Conservation (phyloP, 2,329 filamentous ascomycete genomes). For the Claviceps sp. region DNA sequence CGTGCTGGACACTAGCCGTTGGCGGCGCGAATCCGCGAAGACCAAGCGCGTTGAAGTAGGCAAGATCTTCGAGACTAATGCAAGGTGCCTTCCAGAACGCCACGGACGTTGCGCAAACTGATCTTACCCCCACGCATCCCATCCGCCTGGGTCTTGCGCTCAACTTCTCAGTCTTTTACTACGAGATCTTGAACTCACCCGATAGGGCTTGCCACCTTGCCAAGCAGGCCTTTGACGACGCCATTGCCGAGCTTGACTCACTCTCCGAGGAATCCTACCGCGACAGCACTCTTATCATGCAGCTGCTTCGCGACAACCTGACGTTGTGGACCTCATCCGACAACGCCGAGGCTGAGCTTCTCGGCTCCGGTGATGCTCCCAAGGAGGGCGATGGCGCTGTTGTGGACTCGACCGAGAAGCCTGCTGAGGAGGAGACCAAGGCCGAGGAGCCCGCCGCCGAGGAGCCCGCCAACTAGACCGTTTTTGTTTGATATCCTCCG, state of each 20-base stretch:
- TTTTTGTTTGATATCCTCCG: conserved; percentile 15
- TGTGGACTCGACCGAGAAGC: conserved; percentile 16
- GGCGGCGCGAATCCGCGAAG: neutral
- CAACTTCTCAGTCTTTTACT: conserved; percentile 99
- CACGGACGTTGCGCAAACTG: conserved; percentile 94
- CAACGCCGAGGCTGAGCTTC: conserved; percentile 61
- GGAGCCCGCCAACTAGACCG: conserved; percentile 39
- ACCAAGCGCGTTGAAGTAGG: too few species aligned
- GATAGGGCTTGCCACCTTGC: conserved; percentile 96
- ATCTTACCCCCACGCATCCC: conserved; percentile 92
- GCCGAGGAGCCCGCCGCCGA: conserved; percentile 27
- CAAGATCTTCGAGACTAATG: conserved; percentile 1
- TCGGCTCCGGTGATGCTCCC: conserved; percentile 38
- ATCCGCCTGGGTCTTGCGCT: conserved; percentile 95
- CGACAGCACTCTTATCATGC: conserved; percentile 98
- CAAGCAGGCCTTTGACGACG: conserved; percentile 98
- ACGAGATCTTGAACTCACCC: conserved; percentile 97
- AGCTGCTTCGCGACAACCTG: conserved; percentile 94
- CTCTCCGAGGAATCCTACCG: conserved; percentile 97
- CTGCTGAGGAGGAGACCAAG: conserved; percentile 32
- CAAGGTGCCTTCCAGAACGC: conserved; percentile 52
- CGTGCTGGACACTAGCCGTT: conserved; percentile 13
- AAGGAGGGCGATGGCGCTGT: conserved; percentile 42
- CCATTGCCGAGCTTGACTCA: conserved; percentile 96
- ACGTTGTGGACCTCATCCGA: conserved; percentile 97